Evolutionary conservation across 2,329 filamentous ascomycete species (phyloP).

Genomic region (Lachnellula hyalina): DNA sequence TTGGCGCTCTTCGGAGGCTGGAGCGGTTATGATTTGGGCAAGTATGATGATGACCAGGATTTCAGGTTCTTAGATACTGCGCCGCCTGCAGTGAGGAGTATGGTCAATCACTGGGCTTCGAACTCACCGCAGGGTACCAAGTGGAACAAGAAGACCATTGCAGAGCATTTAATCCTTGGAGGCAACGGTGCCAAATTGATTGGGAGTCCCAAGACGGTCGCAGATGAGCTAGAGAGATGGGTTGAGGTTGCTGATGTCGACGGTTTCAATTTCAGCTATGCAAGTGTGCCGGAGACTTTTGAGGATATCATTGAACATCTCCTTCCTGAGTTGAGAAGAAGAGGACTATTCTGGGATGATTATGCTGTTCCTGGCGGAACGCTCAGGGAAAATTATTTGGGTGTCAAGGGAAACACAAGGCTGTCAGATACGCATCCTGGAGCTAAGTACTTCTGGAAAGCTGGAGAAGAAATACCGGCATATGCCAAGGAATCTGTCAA

Average conservation of each 20-base stretch:
- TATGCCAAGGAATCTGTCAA: constrained; percentile 11
- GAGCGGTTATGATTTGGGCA: constrained; percentile 61
- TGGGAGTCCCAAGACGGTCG: constrained; percentile 20
- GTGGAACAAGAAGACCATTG: constrained; percentile 33
- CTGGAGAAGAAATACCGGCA: constrained; percentile 17
- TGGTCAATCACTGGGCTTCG: constrained; percentile 41
- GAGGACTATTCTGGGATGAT: constrained; percentile 50
- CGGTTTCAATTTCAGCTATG: constrained; percentile 26
- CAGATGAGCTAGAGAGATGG: constrained; percentile 25
- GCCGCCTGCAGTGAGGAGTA: constrained; percentile 44
- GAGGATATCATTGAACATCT: constrained; percentile 62
- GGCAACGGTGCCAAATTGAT: constrained; percentile 24
- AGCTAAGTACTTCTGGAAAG: constrained; percentile 39
- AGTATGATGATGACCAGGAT: constrained; percentile 59
- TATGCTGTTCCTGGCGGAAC: constrained; percentile 52
- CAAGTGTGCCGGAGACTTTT: constrained; percentile 57
- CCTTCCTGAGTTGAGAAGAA: constrained; percentile 55
- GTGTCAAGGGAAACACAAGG: constrained; percentile 43
- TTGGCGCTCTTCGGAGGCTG: constrained; percentile 68
- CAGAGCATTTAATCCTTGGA: constrained; percentile 24
- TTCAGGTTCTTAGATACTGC: constrained; percentile 46
- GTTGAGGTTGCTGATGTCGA: constrained; percentile 23
- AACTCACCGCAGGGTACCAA: constrained; percentile 29
- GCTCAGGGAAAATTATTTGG: constrained; percentile 57
- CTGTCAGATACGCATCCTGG: constrained; percentile 46